These are phyloP conservation scores for Citrullus amarus DNA, from an alignment of 306 rosid species.

Conservation along the genomic window DNA sequence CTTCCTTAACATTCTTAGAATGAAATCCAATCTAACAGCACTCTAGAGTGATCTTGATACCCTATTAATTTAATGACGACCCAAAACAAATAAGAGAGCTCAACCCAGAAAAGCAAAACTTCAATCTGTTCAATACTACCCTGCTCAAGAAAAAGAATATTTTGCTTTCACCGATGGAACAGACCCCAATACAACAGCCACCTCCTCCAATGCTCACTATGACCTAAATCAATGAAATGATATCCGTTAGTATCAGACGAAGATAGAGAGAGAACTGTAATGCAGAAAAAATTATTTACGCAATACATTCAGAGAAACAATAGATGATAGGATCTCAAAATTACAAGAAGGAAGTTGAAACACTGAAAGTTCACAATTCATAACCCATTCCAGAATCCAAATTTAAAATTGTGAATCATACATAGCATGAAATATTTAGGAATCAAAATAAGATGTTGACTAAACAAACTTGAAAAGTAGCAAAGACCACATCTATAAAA, in stretches of 20 bases:
- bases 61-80: background rate
- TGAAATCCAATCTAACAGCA: constrained; percentile 23
- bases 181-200: constrained; percentile 14
- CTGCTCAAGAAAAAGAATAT: background rate
- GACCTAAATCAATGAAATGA: constrained; percentile 36
- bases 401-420: background rate
- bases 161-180: background rate
- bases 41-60: constrained; percentile 11
- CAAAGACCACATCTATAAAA: background rate
- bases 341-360: background rate
- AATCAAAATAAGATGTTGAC: background rate
- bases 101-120: constrained; percentile 8
- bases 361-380: background rate
- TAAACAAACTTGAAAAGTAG: background rate
- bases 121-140: constrained; percentile 4
- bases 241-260: constrained; percentile 9
- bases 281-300: background rate
- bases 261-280: background rate
- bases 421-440: background rate
- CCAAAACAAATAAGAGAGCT: background rate
- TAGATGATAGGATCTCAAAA: background rate
- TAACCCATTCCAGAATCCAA: background rate
- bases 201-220: constrained; percentile 12
- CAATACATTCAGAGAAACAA: background rate
- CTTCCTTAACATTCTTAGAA: constrained; percentile 11